A percentile compares a stretch with the other conserved stretches of the same genome.
Evolutionary conservation across 2,329 filamentous ascomycete genomes (phyloP).

Genomic region (Claviceps cyperi): DNA sequence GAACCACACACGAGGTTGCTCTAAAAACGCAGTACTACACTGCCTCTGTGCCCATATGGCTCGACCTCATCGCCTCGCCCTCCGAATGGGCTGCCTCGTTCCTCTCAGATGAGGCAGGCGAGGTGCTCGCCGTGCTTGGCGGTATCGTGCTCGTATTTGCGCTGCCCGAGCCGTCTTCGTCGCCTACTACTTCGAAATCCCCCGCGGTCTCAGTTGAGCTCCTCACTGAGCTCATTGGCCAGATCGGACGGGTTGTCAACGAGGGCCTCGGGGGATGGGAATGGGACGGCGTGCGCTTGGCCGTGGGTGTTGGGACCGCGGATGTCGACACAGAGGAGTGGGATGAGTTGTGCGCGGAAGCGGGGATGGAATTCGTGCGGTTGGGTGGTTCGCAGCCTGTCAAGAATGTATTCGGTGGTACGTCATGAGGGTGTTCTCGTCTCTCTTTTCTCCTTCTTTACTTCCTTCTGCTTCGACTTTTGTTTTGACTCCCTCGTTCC

Average conservation of each 20-base stretch:
- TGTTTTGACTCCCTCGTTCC: background rate
- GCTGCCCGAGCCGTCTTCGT: constrained; percentile 9
- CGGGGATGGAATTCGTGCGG: constrained; percentile 49
- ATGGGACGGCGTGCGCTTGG: constrained; percentile 51
- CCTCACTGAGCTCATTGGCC: constrained; percentile 28
- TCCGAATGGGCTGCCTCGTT: constrained; percentile 44
- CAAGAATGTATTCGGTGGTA: constrained; percentile 46
- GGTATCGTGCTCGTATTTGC: constrained; percentile 35
- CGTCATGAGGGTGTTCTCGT: constrained; percentile 7
- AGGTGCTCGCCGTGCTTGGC: constrained; percentile 47
- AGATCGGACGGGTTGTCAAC: constrained; percentile 40
- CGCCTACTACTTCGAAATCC: background rate
- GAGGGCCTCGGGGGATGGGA: constrained; percentile 44
- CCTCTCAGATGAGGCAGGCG: constrained; percentile 43
- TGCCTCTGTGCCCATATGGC: constrained; percentile 47
- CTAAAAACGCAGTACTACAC: constrained; percentile 48
- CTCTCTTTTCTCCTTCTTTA: background rate
- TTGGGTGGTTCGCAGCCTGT: constrained; percentile 24
- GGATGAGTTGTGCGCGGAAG: constrained; percentile 44
- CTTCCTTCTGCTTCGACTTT: too few relatives aligned
- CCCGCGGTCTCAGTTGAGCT: constrained; percentile 8
- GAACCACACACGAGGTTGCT: constrained; percentile 40
- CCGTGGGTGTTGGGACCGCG: constrained; percentile 36
- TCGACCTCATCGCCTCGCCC: constrained; percentile 42
- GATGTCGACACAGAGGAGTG: constrained; percentile 39